Evolutionary conservation across 768 basidiomycete genomes (phyloP).

Genomic region (Lactarius evosmus): DNA sequence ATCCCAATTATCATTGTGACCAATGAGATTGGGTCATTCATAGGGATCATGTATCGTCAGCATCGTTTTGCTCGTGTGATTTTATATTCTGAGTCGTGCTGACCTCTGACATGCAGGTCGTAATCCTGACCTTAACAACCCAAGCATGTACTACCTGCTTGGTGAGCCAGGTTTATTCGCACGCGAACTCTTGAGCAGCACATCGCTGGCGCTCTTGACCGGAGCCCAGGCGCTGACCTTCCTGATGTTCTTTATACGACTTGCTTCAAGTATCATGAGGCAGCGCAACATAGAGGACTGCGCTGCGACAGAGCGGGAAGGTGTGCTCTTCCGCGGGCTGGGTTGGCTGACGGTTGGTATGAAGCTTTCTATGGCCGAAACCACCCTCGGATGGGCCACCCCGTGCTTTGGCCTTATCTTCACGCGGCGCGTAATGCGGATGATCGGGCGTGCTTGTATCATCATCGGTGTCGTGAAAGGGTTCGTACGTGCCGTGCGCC

Average conservation of each 20-base stretch:
- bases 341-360: constrained; percentile 63
- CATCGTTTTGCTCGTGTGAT: constrained; percentile 28
- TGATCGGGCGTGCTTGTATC: constrained; percentile 51
- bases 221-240: constrained; percentile 59
- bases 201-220: constrained; percentile 58
- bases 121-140: not conserved
- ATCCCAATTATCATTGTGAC: constrained; percentile 53
- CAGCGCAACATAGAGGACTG: constrained; percentile 51
- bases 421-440: constrained; percentile 55
- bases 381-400: constrained; percentile 56
- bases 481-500: constrained; percentile 40
- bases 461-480: constrained; percentile 66
- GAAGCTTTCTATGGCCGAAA: constrained; percentile 63
- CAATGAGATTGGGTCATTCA: constrained; percentile 64
- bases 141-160: constrained; percentile 17
- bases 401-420: constrained; percentile 52
- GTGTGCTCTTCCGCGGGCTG: constrained; percentile 53
- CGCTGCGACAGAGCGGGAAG: constrained; percentile 44
- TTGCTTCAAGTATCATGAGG: constrained; percentile 48
- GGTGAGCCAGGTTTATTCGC: constrained; percentile 45
- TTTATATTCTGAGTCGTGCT: not conserved
- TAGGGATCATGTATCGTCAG: constrained; percentile 54
- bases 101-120: constrained; percentile 8
- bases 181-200: constrained; percentile 56
- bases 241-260: constrained; percentile 55